Evolutionary conservation across 371 early-diverging fungal genomes (phyloP), one percentile per base, ranked within the genome.

Genomic region (Lichtheimia ornata): DNA sequence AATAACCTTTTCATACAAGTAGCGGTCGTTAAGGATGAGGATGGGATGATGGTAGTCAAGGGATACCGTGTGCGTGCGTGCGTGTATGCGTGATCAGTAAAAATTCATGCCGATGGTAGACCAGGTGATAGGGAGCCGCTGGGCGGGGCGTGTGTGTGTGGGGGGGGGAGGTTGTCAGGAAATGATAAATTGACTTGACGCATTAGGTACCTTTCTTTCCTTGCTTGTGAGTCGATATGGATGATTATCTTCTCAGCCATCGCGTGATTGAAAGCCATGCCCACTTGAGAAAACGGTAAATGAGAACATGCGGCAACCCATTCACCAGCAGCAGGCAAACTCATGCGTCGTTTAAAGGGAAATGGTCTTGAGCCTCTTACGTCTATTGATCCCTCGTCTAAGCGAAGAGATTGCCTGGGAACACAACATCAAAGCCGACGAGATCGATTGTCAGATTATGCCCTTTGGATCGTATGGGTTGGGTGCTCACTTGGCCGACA

Each of bases 381-480:
- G 58, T 7, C 12, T 44, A 0, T 47, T 61, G 11, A n/a, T 56
- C 17, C 61, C 57, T 3, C 24, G 42, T 12, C 45, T 65, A n/a
- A 44, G 17, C 24, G 35, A 53, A 3, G 42, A 53, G 5, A 53
- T 65, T 25, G 24, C 35, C 3, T n/a, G 30, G 24, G 66, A 65
- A 44, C 17, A 58, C 14, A 42, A 43, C 25, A 4, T 60, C 12
- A 41, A 45, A n/a, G 7, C 24, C 14, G 55, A 41, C 44, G 55
- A 55, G 24, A 56, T 65, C 27, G 44, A 56, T 12, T 73, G 72
- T 58, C 42, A 61, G 28, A 22, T 79, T 3, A 30, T 53, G 5
- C 72, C 74, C 0, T 79, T 79, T 67, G 79, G 79, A 1, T 79
- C 79, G 4, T 76, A 69, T 60, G 74, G 62, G 0, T 27, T 79